These are phyloP conservation scores for Botrytis pseudocinerea DNA, from an alignment of 2,329 filamentous ascomycete genomes.

Conservation along the genomic window DNA sequence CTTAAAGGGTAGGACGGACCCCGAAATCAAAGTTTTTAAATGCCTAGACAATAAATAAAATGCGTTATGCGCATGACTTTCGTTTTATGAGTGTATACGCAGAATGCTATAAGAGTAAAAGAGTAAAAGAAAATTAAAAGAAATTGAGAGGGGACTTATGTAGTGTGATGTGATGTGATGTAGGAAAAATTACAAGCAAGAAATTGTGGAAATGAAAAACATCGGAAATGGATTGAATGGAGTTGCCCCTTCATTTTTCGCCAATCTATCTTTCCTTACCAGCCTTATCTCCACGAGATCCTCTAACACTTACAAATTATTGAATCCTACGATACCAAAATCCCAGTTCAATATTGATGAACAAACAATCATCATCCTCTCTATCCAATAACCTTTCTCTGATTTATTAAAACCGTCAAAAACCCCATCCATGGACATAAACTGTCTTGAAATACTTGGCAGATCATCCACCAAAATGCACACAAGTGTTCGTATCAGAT, in stretches of 20 bases:
- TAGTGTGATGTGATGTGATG: constrained; percentile 15
- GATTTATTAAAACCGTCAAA: background rate
- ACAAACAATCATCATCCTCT: background rate
- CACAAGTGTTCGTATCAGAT: constrained; percentile 31
- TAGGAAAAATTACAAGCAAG: constrained; percentile 16
- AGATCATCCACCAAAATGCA: constrained; percentile 29
- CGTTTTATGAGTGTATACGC: constrained; percentile 13
- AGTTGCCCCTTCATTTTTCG: constrained; percentile 16
- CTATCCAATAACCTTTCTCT: background rate
- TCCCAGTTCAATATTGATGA: background rate
- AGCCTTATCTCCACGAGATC: constrained; percentile 2
- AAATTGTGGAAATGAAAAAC: constrained; percentile 12
- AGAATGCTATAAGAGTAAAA: background rate
- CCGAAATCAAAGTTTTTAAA: background rate
- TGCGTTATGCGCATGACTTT: constrained; percentile 20
- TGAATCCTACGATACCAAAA: background rate
- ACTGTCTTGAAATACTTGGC: constrained; percentile 4
- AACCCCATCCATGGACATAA: background rate
- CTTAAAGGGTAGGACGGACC: background rate
- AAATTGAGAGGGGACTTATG: background rate
- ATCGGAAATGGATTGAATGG: background rate
- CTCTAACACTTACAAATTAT: background rate
- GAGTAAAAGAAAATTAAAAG: background rate
- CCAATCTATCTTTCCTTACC: background rate
- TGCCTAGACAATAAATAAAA: background rate